Evolutionary conservation across 805 yeast species (phyloP).

Genomic region (Kazachstania viticola): DNA sequence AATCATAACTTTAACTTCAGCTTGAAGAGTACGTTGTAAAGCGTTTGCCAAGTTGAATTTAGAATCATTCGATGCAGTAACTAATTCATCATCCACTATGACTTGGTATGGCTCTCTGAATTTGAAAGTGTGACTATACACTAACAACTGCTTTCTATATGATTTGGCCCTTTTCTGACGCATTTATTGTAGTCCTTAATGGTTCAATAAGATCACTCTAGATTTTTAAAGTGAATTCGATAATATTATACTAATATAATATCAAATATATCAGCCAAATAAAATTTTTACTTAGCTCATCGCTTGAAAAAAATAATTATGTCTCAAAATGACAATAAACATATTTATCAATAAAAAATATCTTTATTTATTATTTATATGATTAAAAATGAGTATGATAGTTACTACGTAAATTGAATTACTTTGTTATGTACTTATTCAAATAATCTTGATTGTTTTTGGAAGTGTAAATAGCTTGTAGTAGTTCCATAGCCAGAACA

Average conservation of each 20-base stretch:
- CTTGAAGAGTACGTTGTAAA: conserved; percentile 67
- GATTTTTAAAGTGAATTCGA: too few relatives aligned
- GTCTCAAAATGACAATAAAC: too few relatives aligned
- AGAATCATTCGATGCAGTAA: conserved; percentile 51
- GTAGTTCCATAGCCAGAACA: conserved; percentile 78
- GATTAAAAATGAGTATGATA: neutral
- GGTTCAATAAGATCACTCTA: too few relatives aligned
- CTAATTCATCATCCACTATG: conserved; percentile 69
- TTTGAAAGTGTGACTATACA: conserved; percentile 74
- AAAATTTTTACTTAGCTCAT: too few relatives aligned
- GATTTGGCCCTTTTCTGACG: conserved; percentile 94
- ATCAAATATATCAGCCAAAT: too few relatives aligned
- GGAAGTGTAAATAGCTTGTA: conserved; percentile 35
- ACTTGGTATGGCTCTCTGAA: conserved; percentile 93
- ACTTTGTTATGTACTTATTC: too few relatives aligned
- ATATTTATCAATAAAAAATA: too few relatives aligned
- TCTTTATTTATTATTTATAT: too few relatives aligned
- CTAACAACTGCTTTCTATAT: conserved; percentile 84
- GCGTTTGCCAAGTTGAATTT: conserved; percentile 77
- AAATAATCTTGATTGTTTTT: conserved; percentile 15
- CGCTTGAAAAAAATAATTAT: too few relatives aligned
- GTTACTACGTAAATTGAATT: too few relatives aligned
- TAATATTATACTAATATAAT: too few relatives aligned
- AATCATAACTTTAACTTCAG: conserved; percentile 78
- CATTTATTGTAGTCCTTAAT: too few relatives aligned